Conservation (phyloP, 345 rosid genomes). For the Draba incana region DNA sequence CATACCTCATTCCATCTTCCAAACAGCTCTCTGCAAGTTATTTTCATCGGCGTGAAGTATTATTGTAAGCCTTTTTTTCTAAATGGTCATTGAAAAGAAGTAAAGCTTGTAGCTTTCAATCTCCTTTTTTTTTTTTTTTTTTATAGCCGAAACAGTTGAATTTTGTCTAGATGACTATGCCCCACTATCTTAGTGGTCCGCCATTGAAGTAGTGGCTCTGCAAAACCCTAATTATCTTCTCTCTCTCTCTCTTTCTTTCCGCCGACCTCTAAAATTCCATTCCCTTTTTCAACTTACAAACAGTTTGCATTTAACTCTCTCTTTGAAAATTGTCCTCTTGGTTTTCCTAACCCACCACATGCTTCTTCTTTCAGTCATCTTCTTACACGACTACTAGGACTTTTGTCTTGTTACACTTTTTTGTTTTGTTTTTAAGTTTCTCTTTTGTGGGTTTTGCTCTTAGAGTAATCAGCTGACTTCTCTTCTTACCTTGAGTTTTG, state of each 20-base stretch:
- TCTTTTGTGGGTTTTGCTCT: conserved; percentile 28
- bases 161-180: conserved; percentile 20
- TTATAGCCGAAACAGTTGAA: conserved; percentile 44
- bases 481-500: conserved; percentile 18
- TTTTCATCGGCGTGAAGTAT: conserved; percentile 26
- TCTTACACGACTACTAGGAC: conserved; percentile 21
- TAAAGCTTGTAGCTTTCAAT: conserved; percentile 31
- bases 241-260: conserved; percentile 27
- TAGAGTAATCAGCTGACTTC: conserved; percentile 25
- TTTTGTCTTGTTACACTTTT: conserved; percentile 9
- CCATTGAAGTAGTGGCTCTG: conserved; percentile 43
- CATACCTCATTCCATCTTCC: conserved; percentile 34
- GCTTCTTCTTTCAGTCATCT: conserved; percentile 28
- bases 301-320: conserved; percentile 36
- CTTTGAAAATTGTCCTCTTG: too few relatives aligned
- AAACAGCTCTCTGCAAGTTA: conserved; percentile 34
- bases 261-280: conserved; percentile 35
- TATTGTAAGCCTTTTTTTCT: conserved; percentile 9
- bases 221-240: conserved; percentile 39
- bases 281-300: conserved; percentile 31
- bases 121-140: not conserved
- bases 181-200: conserved; percentile 48
- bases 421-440: not conserved
- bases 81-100: conserved; percentile 2
- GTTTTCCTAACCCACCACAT: conserved; percentile 30